A percentile compares a stretch with the other conserved stretches of the same genome.
Evolutionary conservation across 2,329 filamentous ascomycete species (phyloP).

Genomic region (Rachicladosporium sp.): DNA sequence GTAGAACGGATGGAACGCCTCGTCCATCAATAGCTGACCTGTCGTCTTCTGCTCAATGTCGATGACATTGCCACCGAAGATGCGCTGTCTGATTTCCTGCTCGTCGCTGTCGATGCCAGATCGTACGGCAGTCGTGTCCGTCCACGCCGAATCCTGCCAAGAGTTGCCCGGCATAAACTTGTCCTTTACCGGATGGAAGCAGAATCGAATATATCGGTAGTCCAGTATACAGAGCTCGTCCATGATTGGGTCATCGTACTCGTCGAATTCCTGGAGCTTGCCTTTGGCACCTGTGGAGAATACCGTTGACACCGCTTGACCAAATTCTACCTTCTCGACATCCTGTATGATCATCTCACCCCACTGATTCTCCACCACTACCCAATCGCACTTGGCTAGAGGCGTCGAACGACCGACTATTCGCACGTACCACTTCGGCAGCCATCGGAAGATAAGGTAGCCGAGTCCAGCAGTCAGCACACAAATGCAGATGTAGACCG

Average conservation of each 20-base stretch:
- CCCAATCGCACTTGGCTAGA: slow-evolving; percentile 71
- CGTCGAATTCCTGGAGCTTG: slow-evolving; percentile 53
- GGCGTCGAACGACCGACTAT: slow-evolving; percentile 58
- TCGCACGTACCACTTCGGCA: slow-evolving; percentile 74
- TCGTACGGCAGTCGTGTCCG: slow-evolving; percentile 60
- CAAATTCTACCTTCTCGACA: slow-evolving; percentile 48
- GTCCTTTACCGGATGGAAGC: slow-evolving; percentile 78
- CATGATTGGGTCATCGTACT: slow-evolving; percentile 64
- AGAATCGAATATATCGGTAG: slow-evolving; percentile 90
- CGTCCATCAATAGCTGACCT: slow-evolving; percentile 73
- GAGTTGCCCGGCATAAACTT: slow-evolving; percentile 76
- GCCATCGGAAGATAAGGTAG: slow-evolving; percentile 78
- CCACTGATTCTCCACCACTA: slow-evolving; percentile 97
- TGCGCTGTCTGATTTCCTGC: slow-evolving; percentile 65
- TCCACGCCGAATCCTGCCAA: slow-evolving; percentile 93
- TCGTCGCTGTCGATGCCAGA: slow-evolving; percentile 79
- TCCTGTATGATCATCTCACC: slow-evolving; percentile 73
- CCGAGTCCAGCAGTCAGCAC: slow-evolving; percentile 60
- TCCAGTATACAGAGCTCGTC: slow-evolving; percentile 64
- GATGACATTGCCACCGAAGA: slow-evolving; percentile 84
- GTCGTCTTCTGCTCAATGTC: slow-evolving; percentile 85
- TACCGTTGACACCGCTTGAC: slow-evolving; percentile 50
- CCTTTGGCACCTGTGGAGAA: slow-evolving; percentile 58
- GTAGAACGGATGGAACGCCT: slow-evolving; percentile 96
- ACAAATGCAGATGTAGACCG: slow-evolving; percentile 59